phyloP scores from a whole-genome alignment of 2,329 filamentous ascomycete species.

The Aspergillus terreus region DNA sequence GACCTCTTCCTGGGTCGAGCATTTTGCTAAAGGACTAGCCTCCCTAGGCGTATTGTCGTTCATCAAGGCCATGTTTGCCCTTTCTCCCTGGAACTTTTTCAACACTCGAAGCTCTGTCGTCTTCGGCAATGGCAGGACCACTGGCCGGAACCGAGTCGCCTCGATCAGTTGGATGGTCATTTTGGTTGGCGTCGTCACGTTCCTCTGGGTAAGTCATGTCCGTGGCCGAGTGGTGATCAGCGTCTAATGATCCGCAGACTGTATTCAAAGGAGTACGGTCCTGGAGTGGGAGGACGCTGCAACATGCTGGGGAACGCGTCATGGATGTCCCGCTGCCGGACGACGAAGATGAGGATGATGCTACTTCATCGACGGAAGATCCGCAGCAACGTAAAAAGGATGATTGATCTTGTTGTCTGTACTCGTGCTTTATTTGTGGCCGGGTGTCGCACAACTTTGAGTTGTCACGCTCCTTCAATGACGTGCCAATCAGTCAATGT shows the following conservation, averaged over 20 bases:
- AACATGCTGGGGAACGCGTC: constrained; percentile 73
- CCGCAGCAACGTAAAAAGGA: constrained; percentile 24
- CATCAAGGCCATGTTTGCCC: constrained; percentile 70
- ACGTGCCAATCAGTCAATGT: constrained; percentile 95
- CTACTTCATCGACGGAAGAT: constrained; percentile 24
- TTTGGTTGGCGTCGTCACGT: constrained; percentile 73
- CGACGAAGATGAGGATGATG: constrained; percentile 57
- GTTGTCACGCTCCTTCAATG: constrained; percentile 84
- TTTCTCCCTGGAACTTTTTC: constrained; percentile 74
- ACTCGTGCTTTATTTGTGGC: background rate
- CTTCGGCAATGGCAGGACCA: constrained; percentile 52
- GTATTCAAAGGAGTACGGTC: constrained; percentile 78
- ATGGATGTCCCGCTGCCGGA: constrained; percentile 63
- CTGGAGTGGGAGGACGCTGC: constrained; percentile 68
- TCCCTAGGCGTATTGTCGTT: constrained; percentile 84
- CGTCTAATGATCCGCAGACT: constrained; percentile 47
- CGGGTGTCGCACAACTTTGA: constrained; percentile 80
- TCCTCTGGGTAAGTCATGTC: constrained; percentile 62
- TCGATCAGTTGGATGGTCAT: constrained; percentile 77
- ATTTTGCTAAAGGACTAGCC: constrained; percentile 87
- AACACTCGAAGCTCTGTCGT: constrained; percentile 63
- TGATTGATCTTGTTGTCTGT: constrained; percentile 16
- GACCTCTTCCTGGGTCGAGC: constrained; percentile 67
- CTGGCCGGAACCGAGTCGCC: constrained; percentile 72
- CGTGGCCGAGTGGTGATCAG: background rate